A percentile compares a stretch with the other conserved stretches of the same genome.
Conservation (phyloP, 495 filamentous ascomycete species). For the Tuber borchii region DNA sequence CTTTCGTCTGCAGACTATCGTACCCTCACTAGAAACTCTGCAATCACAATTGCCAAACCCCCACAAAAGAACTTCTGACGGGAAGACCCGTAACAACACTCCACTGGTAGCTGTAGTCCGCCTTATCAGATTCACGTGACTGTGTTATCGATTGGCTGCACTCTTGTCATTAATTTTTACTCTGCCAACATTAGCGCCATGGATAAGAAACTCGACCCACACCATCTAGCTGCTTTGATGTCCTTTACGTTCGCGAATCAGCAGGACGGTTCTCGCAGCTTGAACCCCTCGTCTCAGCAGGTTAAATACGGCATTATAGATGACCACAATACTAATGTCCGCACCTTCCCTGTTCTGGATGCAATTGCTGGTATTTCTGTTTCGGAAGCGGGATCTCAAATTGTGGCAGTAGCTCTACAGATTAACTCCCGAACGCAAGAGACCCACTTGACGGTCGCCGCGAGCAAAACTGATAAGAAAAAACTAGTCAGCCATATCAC, state of each 20-base stretch:
- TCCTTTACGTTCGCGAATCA: neutral
- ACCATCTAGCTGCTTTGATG: neutral
- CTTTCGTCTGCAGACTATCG: too few species aligned
- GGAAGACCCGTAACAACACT: too few species aligned
- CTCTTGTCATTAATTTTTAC: too few species aligned
- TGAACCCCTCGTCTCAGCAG: neutral
- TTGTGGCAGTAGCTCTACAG: slow-evolving; percentile 6
- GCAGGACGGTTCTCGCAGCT: neutral
- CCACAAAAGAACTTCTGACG: too few species aligned
- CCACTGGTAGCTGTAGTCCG: too few species aligned
- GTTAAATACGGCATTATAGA: neutral
- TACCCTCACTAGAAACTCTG: too few species aligned
- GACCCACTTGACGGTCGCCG: neutral
- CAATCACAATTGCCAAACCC: too few species aligned
- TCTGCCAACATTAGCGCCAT: too few species aligned
- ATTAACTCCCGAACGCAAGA: neutral
- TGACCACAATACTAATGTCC: neutral
- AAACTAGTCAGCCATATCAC: neutral
- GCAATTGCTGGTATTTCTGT: slow-evolving; percentile 4
- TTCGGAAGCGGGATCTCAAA: neutral
- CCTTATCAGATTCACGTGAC: too few species aligned
- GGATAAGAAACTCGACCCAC: too few species aligned
- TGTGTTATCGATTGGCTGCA: too few species aligned
- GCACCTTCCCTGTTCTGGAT: neutral
- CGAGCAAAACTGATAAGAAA: neutral